Conservation (phyloP, 192 early-diverging fungal species). For the Rhizophagus clarus region DNA sequence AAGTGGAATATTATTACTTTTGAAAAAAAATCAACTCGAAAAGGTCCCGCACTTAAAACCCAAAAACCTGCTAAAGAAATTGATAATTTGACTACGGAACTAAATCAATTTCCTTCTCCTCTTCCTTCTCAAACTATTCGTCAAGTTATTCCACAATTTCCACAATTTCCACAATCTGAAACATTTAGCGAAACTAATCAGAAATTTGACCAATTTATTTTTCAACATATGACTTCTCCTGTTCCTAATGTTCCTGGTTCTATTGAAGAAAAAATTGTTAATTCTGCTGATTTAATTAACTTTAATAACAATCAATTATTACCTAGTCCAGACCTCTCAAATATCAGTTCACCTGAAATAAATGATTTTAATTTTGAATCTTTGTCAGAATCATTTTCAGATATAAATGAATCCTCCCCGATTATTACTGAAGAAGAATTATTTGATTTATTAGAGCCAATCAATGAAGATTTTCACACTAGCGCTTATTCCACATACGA, state of each 20-base stretch:
- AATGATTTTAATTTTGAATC: neutral
- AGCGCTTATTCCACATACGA: too few species aligned
- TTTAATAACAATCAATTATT: neutral
- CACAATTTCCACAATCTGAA: neutral
- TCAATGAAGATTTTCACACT: neutral
- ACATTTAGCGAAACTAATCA: neutral
- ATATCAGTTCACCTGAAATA: neutral
- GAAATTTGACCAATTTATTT: neutral
- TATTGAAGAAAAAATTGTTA: neutral
- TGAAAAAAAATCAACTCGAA: neutral
- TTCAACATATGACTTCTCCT: neutral
- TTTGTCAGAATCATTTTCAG: neutral
- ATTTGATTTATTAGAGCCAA: neutral
- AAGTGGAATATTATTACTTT: slow-evolving; percentile 3
- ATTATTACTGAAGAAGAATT: neutral
- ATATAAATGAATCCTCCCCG: neutral
- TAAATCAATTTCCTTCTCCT: neutral
- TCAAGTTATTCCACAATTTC: neutral
- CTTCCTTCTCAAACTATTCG: neutral
- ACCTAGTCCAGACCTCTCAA: neutral
- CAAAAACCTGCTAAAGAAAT: too few species aligned
- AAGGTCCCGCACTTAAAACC: too few species aligned
- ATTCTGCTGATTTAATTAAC: neutral
- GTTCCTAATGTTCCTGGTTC: too few species aligned
- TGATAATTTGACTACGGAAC: too few species aligned